A percentile compares a stretch with the other conserved stretches of the same genome.
Conservation (phyloP, 139 green algal genomes). For the Penium margaritaceum region DNA sequence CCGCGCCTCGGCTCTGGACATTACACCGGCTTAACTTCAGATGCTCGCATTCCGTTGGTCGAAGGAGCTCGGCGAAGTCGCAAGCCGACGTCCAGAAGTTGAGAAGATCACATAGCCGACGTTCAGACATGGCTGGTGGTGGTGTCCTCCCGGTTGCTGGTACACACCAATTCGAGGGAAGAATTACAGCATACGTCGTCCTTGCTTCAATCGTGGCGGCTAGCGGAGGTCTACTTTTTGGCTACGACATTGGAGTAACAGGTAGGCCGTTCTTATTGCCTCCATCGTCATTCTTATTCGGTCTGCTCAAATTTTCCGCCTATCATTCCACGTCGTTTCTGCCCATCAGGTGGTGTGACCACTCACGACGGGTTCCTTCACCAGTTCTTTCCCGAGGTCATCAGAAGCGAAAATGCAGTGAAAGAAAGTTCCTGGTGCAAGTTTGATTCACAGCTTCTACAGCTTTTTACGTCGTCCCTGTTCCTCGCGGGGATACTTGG, state of each 20-base stretch:
- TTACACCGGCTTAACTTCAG: no score
- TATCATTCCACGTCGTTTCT: background rate
- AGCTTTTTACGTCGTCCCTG: slow-evolving; percentile 67
- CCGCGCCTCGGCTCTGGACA: no score
- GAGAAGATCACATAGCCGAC: background rate
- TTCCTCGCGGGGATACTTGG: slow-evolving; percentile 58
- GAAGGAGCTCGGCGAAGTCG: no score
- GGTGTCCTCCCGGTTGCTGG: background rate
- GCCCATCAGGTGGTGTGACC: slow-evolving; percentile 36
- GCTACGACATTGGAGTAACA: slow-evolving; percentile 56
- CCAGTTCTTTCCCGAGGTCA: slow-evolving; percentile 59
- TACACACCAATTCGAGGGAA: slow-evolving; percentile 3
- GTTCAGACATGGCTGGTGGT: background rate
- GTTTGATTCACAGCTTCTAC: slow-evolving; percentile 57
- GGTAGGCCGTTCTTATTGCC: slow-evolving; percentile 10
- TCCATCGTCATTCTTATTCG: background rate
- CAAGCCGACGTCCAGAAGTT: no score
- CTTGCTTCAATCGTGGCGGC: slow-evolving; percentile 40
- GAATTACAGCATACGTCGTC: slow-evolving; percentile 34
- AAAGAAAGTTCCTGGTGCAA: slow-evolving; percentile 53
- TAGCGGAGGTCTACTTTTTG: slow-evolving; percentile 56
- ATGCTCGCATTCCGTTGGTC: no score
- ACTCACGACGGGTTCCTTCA: slow-evolving; percentile 50
- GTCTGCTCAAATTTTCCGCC: background rate
- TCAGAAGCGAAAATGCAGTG: background rate